Evolutionary conservation across 2,329 filamentous ascomycete species (phyloP).

Genomic region (Penicillium corylophilum): DNA sequence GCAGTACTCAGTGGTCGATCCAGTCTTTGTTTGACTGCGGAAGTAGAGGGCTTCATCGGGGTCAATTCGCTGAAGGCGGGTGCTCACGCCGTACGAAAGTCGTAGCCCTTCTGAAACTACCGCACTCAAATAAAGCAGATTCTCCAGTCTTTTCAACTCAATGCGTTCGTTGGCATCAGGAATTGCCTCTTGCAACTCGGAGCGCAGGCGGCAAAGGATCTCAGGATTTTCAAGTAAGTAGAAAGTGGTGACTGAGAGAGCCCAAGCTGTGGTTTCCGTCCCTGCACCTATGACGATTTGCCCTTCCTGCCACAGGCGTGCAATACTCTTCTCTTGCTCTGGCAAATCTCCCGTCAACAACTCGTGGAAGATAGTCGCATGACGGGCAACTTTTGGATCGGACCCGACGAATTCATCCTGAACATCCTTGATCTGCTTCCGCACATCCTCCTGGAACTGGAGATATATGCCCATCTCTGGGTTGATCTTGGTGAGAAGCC

Average conservation of each 20-base stretch:
- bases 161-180: constrained; percentile 17
- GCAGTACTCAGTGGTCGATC: constrained; percentile 17
- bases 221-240: constrained; percentile 30
- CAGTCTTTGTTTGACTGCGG: neutral
- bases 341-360: constrained; percentile 35
- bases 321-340: constrained; percentile 33
- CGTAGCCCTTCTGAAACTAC: too few species aligned
- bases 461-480: constrained; percentile 17
- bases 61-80: neutral
- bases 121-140: constrained; percentile 30
- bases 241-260: constrained; percentile 29
- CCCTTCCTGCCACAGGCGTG: constrained; percentile 27
- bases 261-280: constrained; percentile 29
- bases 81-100: neutral
- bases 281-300: constrained; percentile 29
- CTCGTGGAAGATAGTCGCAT: constrained; percentile 23
- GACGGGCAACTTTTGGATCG: neutral
- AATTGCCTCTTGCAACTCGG: constrained; percentile 28
- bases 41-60: neutral
- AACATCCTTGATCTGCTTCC: constrained; percentile 10
- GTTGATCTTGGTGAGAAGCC: constrained; percentile 18
- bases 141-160: constrained; percentile 26
- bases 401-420: neutral
- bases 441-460: constrained; percentile 11
- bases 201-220: constrained; percentile 24